These are phyloP conservation scores for Angomonas desouzai DNA, from an alignment of 208 protist genomes.

Conservation along the genomic window DNA sequence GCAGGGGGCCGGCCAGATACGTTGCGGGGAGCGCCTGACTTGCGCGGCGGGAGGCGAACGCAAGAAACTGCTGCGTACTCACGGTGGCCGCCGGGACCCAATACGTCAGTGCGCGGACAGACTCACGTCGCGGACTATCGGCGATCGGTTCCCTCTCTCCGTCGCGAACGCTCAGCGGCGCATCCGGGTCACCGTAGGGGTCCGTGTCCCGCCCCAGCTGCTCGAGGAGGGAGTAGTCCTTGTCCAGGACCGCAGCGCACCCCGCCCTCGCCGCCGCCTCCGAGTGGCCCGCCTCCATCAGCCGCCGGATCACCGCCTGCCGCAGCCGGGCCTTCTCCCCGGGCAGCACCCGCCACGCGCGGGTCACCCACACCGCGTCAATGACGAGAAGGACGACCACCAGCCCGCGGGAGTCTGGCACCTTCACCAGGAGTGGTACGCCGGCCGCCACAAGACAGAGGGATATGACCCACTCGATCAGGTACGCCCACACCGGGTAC, in stretches of 20 bases:
- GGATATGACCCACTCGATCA: conserved; percentile 20
- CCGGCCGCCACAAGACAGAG: conserved; percentile 16
- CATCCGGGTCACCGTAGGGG: not conserved
- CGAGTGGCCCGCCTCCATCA: conserved; percentile 13
- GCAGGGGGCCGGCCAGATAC: no score
- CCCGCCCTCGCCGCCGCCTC: conserved; percentile 10
- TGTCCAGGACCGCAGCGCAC: not conserved
- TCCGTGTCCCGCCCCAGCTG: not conserved
- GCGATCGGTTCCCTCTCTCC: not conserved
- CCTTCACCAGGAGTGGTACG: conserved; percentile 24
- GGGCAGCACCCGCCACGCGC: conserved; percentile 52
- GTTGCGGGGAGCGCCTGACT: not conserved
- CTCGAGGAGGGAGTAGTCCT: not conserved
- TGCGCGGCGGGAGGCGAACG: not conserved
- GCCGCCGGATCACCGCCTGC: not conserved
- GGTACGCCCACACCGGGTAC: conserved; percentile 5
- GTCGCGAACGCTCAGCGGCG: not conserved
- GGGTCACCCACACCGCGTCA: conserved; percentile 24
- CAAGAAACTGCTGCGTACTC: conserved; percentile 11
- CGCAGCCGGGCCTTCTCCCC: conserved; percentile 28
- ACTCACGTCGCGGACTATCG: not conserved
- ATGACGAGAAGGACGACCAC: conserved; percentile 26
- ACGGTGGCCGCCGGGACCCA: not conserved
- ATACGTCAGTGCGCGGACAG: not conserved
- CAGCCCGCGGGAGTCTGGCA: conserved; percentile 26